Evolutionary conservation across 2,329 filamentous ascomycete species (phyloP).

Genomic region (Aphanoascus verrucosus): DNA sequence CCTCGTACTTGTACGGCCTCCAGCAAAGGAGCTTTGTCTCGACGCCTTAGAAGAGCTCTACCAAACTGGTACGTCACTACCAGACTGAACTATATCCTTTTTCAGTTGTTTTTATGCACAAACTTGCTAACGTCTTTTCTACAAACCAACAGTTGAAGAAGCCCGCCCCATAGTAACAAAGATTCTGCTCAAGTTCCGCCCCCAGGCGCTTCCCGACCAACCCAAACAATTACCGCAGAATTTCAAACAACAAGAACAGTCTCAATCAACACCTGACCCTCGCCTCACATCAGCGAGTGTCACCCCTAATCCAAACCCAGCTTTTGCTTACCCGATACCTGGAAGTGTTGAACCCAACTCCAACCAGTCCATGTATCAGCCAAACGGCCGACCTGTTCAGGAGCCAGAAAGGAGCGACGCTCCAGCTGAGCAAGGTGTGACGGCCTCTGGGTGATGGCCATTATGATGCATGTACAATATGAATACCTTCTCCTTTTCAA

Average conservation of each 20-base stretch:
- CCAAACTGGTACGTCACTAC: conserved; percentile 39
- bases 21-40: conserved; percentile 46
- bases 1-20: conserved; percentile 49
- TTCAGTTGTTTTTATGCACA: background rate
- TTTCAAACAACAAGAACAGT: background rate
- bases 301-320: background rate
- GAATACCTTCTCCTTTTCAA: background rate
- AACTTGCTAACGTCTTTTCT: background rate
- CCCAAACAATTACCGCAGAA: conserved; percentile 2
- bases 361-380: background rate
- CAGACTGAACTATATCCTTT: background rate
- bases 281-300: background rate
- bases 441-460: background rate
- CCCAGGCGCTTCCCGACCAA: conserved; percentile 27
- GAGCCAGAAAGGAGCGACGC: background rate
- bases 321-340: background rate
- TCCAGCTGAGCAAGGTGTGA: background rate
- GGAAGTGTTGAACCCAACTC: background rate
- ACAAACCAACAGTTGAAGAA: conserved; percentile 32
- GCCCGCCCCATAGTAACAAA: conserved; percentile 42
- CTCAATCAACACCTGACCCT: background rate
- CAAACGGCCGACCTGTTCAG: background rate
- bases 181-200: conserved; percentile 46
- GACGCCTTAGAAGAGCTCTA: conserved; percentile 51
- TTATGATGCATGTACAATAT: background rate